Base-by-base conservation (phyloP, 306 rosid species). In the Pyrus betulifolia region DNA sequence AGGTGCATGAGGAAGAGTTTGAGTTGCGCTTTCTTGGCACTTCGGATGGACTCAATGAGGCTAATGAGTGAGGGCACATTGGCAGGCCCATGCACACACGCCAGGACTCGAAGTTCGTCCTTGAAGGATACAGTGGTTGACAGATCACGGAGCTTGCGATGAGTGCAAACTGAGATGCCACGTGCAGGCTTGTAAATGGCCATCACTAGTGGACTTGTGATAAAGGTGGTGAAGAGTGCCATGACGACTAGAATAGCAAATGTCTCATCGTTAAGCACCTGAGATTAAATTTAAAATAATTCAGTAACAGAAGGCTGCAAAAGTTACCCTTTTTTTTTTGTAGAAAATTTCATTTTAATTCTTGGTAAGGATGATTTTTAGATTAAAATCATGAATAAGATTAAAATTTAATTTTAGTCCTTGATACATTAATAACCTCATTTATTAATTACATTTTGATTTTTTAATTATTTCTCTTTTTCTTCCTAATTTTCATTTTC, bases 151-250 rank as follows among this genome's bases (percentile, higher is more conserved):
- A 91, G 87, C 42, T 87, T 93, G 4, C 92, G 86, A 64, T 40
- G 87, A 12, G 85, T 70, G 25, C 55, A 82, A 7, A 21, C 0
- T 28, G 76, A 11, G 38, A 46, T 45, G n/a, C 82, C 79, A 5
- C 95, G 88, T 0, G 93, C 87, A 5, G 96, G 92, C 70, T 86
- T 90, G 76, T 92, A 87, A 8, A 94, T 72, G 28, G 91, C 93
- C 93, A 90, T 89, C 28, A 90, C 96, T 1, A 84, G 14, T 15
- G 96, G 97, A 12, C 96, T 90, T 62, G 97, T 94, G 33, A 94
- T 88, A 84, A 94, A 94, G 71, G 98, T 94, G 1, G 97, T 92
- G 76, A 92, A 88, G 5, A 94, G 82, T 33, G 97, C 98, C 98
- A 92, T 94, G 1, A 94, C 88, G 2, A 94, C 97, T 63, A 94